Conservation (phyloP, 257 asterid species). For the Galeopsis tetrahit region DNA sequence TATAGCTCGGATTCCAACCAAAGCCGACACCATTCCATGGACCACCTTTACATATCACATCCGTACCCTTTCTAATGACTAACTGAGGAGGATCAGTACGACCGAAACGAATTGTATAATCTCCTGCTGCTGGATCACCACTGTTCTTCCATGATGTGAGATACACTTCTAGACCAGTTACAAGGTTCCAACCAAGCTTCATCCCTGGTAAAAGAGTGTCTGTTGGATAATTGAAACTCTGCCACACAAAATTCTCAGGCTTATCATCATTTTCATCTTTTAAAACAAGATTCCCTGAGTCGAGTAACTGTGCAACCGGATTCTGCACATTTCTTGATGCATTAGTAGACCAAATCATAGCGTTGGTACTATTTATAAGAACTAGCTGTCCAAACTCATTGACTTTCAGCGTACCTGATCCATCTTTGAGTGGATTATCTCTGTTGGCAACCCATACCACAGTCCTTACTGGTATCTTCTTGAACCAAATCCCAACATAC, state of each 20-base stretch:
- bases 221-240: constrained; percentile 45
- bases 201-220: constrained; percentile 55
- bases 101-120: constrained; percentile 22
- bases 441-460: constrained; percentile 63
- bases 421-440: constrained; percentile 35
- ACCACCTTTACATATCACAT: constrained; percentile 31
- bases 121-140: constrained; percentile 48
- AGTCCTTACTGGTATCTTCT: constrained; percentile 32
- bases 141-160: constrained; percentile 44
- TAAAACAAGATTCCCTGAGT: constrained; percentile 58
- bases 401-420: constrained; percentile 44
- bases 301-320: constrained; percentile 45
- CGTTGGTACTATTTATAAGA: constrained; percentile 34
- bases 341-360: constrained; percentile 49
- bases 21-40: constrained; percentile 52
- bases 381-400: constrained; percentile 36
- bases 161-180: constrained; percentile 3
- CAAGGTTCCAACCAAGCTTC: constrained; percentile 37
- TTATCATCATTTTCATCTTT: constrained; percentile 36
- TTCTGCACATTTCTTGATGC: constrained; percentile 30
- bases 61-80: constrained; percentile 16
- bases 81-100: constrained; percentile 22
- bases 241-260: constrained; percentile 1
- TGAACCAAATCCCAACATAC: constrained; percentile 60
- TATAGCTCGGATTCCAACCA: constrained; percentile 39